Percentiles rank a stretch among this genome's conserved stretches.
Conservation (phyloP, 1,284 basidiomycete genomes). For the Irpex sp. region DNA sequence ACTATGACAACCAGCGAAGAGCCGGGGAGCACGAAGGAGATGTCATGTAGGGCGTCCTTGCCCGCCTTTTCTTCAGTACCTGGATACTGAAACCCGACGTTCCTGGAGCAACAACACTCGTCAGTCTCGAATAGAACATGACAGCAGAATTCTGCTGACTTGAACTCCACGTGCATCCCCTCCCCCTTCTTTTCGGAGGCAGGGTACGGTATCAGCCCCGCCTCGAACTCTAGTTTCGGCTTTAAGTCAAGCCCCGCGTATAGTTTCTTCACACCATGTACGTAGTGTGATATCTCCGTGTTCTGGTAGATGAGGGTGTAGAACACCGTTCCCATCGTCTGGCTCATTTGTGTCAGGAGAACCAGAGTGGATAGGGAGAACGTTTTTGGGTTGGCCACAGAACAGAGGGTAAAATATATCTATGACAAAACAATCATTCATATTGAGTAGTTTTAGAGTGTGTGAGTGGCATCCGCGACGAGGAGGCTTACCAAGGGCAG, state of each 20-base stretch:
- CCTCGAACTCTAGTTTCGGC: neutral
- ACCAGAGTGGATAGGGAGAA: slow-evolving; percentile 7
- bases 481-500: neutral
- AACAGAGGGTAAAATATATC: slow-evolving; percentile 1
- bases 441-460: too few relatives aligned
- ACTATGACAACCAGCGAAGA: slow-evolving; percentile 54
- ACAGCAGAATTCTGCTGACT: slow-evolving; percentile 20
- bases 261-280: slow-evolving; percentile 1
- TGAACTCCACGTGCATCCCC: slow-evolving; percentile 36
- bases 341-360: slow-evolving; percentile 5
- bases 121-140: neutral
- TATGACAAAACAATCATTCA: neutral
- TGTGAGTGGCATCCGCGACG: neutral
- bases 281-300: neutral
- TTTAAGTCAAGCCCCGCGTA: slow-evolving; percentile 1
- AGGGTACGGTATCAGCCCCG: neutral
- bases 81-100: slow-evolving; percentile 65
- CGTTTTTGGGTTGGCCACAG: neutral
- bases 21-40: slow-evolving; percentile 57
- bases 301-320: neutral
- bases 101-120: slow-evolving; percentile 28
- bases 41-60: slow-evolving; percentile 46
- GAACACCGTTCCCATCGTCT: slow-evolving; percentile 1
- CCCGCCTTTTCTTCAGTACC: slow-evolving; percentile 32
- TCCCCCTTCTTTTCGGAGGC: neutral